Evolutionary conservation across 1,139 yeast genomes (phyloP).

Genomic region (Pichia sp.): DNA sequence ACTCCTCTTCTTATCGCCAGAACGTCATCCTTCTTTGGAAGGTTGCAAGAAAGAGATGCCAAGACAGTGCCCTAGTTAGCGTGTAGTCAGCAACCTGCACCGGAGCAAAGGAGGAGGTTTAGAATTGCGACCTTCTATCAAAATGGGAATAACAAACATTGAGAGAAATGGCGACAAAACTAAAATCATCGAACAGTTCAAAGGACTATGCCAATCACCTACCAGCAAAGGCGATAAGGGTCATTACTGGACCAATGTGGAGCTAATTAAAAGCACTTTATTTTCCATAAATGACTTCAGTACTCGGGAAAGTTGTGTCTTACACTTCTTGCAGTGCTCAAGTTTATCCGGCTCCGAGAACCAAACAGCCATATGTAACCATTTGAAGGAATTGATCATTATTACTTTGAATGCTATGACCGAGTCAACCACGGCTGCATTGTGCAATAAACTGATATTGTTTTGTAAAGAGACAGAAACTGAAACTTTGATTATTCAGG

Average conservation of each 20-base stretch:
- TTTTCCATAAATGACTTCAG: not conserved
- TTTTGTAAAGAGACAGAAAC: not conserved
- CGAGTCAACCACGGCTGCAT: not conserved
- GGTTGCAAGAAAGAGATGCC: not conserved
- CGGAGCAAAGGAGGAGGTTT: too few relatives aligned
- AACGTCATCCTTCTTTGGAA: not conserved
- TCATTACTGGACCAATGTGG: not conserved
- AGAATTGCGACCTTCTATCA: not conserved
- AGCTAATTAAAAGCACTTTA: not conserved
- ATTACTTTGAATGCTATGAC: not conserved
- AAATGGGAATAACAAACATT: not conserved
- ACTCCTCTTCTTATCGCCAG: not conserved
- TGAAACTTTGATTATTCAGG: not conserved
- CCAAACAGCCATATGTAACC: not conserved
- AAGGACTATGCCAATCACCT: not conserved
- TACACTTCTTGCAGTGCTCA: not conserved
- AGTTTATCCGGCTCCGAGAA: not conserved
- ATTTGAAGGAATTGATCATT: not conserved
- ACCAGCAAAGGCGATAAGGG: not conserved
- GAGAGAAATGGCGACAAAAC: not conserved
- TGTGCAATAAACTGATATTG: not conserved
- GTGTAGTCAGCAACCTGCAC: too few relatives aligned
- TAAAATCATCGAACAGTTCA: not conserved
- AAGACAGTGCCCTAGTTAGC: too few relatives aligned
- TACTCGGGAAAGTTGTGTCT: not conserved